Conservation (phyloP, 2,329 filamentous ascomycete genomes). For the Boeremia exigua region DNA sequence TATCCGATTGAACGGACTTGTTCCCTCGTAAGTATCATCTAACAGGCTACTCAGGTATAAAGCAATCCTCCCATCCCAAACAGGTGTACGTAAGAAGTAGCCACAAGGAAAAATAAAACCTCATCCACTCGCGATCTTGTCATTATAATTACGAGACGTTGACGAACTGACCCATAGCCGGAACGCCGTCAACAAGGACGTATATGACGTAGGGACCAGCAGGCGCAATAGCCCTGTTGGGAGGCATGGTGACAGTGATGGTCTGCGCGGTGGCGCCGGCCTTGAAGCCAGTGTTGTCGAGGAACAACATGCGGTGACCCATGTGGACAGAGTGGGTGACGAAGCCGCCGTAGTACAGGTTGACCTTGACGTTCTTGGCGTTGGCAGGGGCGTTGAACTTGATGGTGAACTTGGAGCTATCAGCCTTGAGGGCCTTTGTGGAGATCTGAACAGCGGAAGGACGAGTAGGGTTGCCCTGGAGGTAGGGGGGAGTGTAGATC, state of each 20-base stretch:
- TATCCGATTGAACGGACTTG: constrained; percentile 8
- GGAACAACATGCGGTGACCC: constrained; percentile 64
- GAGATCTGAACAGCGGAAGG: constrained; percentile 58
- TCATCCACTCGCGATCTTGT: constrained; percentile 6
- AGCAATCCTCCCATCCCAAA: neutral
- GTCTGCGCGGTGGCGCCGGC: constrained; percentile 51
- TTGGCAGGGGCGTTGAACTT: constrained; percentile 54
- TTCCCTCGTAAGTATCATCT: constrained; percentile 1
- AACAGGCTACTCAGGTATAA: constrained; percentile 10
- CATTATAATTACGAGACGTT: constrained; percentile 42
- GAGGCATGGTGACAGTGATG: constrained; percentile 61
- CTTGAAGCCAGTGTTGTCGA: constrained; percentile 59
- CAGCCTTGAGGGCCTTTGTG: constrained; percentile 51
- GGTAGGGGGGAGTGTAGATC: constrained; percentile 66
- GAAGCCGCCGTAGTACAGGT: constrained; percentile 65
- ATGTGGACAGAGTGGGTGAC: constrained; percentile 68
- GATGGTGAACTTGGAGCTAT: constrained; percentile 56
- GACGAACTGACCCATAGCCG: constrained; percentile 60
- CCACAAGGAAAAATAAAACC: constrained; percentile 4
- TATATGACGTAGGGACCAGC: constrained; percentile 68
- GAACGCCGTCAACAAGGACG: constrained; percentile 62
- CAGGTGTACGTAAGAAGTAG: constrained; percentile 8
- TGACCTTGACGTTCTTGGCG: constrained; percentile 56
- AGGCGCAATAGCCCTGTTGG: constrained; percentile 62
- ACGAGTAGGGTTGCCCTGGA: constrained; percentile 59